phyloP scores from a whole-genome alignment of 495 filamentous ascomycete genomes.

The Letharia columbiana region DNA sequence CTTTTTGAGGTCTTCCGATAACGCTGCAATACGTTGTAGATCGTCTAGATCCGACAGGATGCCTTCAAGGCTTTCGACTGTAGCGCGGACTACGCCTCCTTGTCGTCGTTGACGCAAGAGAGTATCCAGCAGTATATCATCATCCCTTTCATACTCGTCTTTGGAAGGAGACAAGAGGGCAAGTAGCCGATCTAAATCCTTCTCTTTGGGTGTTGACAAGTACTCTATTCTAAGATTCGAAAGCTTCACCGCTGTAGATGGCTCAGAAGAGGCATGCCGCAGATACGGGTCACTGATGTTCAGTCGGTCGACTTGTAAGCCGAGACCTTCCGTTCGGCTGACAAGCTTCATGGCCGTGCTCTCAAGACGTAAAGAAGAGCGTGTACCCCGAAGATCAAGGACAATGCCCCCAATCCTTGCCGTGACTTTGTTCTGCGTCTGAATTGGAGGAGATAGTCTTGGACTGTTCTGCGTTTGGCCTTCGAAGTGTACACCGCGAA shows the following conservation, averaged over 20 bases:
- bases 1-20: slow-evolving; percentile 69
- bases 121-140: slow-evolving; percentile 92
- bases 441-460: slow-evolving; percentile 31
- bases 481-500: slow-evolving; percentile 70
- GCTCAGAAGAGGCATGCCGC: slow-evolving; percentile 38
- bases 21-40: slow-evolving; percentile 52
- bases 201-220: slow-evolving; percentile 59
- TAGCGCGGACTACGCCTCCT: slow-evolving; percentile 71
- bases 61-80: slow-evolving; percentile 51
- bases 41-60: slow-evolving; percentile 50
- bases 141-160: slow-evolving; percentile 81
- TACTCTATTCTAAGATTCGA: slow-evolving; percentile 66
- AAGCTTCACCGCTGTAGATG: slow-evolving; percentile 46
- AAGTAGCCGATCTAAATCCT: slow-evolving; percentile 73
- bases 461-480: slow-evolving; percentile 25
- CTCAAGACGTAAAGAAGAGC: slow-evolving; percentile 61
- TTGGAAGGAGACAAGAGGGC: slow-evolving; percentile 85
- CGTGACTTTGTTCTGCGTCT: slow-evolving; percentile 55
- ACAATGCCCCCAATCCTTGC: slow-evolving; percentile 66
- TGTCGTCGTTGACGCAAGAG: slow-evolving; percentile 83
- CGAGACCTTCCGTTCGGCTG: slow-evolving; percentile 57
- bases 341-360: slow-evolving; percentile 76
- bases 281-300: slow-evolving; percentile 61
- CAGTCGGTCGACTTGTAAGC: slow-evolving; percentile 65
- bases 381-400: slow-evolving; percentile 64